A percentile compares a stretch with the other conserved stretches of the same genome.
Evolutionary conservation across 2,329 filamentous ascomycete genomes (phyloP).

Genomic region (Helminthosporium solani): DNA sequence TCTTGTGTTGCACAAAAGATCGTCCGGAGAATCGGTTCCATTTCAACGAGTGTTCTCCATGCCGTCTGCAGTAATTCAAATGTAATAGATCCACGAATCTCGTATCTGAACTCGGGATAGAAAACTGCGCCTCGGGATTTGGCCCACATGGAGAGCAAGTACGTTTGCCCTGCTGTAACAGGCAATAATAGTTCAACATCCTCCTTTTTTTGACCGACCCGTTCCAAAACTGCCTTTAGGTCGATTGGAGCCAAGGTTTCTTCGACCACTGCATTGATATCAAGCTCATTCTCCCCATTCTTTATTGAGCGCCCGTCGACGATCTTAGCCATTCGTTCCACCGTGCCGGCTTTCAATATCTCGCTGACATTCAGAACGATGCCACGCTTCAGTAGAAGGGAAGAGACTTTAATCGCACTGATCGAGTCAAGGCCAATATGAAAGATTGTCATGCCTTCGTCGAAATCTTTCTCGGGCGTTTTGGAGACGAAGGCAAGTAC

Average conservation of each 20-base stretch:
- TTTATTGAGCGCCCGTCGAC: conserved; percentile 19
- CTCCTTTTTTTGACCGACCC: conserved; percentile 44
- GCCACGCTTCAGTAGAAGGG: conserved; percentile 64
- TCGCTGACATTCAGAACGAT: conserved; percentile 68
- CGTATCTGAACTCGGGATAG: conserved; percentile 70
- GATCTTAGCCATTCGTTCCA: conserved; percentile 61
- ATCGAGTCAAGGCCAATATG: conserved; percentile 90
- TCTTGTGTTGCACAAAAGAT: conserved; percentile 58
- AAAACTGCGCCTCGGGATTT: conserved; percentile 67
- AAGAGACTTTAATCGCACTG: conserved; percentile 79
- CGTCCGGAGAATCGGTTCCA: conserved; percentile 68
- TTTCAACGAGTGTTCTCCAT: conserved; percentile 61
- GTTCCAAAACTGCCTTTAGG: conserved; percentile 40
- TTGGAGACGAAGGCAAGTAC: conserved; percentile 60
- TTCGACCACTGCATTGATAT: conserved; percentile 7
- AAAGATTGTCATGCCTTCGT: conserved; percentile 67
- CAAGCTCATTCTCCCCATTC: background rate
- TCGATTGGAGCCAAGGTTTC: conserved; percentile 44
- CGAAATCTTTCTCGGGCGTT: conserved; percentile 59
- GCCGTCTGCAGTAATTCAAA: conserved; percentile 52
- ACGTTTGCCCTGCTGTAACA: conserved; percentile 73
- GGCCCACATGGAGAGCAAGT: conserved; percentile 78
- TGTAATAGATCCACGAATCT: conserved; percentile 46
- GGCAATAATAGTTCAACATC: conserved; percentile 63
- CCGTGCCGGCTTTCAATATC: conserved; percentile 65